Evolutionary conservation across 2,329 filamentous ascomycete species (phyloP).

Genomic region (Calonectria leucothoes): DNA sequence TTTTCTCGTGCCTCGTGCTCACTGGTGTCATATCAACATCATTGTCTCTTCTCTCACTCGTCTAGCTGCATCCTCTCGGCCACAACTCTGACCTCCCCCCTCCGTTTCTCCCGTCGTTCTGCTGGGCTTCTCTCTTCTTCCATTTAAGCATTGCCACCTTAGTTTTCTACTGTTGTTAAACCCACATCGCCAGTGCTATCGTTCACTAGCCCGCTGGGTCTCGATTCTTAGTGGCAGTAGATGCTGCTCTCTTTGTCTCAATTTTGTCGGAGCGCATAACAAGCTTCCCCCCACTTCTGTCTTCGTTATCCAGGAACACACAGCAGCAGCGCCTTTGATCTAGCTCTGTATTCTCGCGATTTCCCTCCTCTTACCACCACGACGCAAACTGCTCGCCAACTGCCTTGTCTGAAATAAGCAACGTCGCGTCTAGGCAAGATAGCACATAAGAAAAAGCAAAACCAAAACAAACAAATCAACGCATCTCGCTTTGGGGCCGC

Average conservation of each 20-base stretch:
- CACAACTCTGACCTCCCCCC: neutral
- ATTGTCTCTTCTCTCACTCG: neutral
- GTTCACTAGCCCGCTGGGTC: neutral
- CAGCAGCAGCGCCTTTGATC: neutral
- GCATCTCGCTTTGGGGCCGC: neutral
- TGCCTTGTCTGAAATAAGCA: neutral
- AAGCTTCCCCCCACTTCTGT: neutral
- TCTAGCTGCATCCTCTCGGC: neutral
- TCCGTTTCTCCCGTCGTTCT: neutral
- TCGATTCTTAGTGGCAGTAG: neutral
- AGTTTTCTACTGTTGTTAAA: neutral
- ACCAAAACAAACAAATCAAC: neutral
- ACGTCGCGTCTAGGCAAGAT: neutral
- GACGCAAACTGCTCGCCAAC: neutral
- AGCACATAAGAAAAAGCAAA: neutral
- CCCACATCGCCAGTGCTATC: neutral
- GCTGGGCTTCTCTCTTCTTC: neutral
- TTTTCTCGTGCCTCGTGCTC: neutral
- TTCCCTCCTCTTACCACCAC: neutral
- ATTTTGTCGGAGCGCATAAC: neutral
- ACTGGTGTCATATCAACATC: neutral
- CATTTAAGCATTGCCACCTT: neutral
- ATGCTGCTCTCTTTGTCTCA: neutral
- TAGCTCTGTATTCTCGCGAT: neutral
- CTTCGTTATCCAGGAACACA: neutral